These are phyloP conservation scores for Globisporangium emineosum DNA, from an alignment of 352 stramenopile genomes.

Conservation along the genomic window DNA sequence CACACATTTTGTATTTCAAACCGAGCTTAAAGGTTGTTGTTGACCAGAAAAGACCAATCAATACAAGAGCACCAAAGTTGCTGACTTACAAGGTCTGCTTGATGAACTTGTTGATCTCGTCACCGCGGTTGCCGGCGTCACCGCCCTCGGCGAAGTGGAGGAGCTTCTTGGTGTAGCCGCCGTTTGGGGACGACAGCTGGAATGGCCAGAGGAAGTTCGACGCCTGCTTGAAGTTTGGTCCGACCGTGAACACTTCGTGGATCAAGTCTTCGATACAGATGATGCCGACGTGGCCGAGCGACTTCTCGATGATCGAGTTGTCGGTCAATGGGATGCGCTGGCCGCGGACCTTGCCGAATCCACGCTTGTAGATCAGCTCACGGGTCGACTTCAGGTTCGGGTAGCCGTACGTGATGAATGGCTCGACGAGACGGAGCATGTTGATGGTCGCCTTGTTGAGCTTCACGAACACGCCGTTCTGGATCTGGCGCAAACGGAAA, in stretches of 20 bases:
- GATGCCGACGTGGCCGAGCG: slow-evolving; percentile 94
- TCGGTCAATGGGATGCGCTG: slow-evolving; percentile 97
- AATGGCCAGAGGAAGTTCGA: slow-evolving; percentile 99
- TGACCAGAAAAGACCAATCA: background rate
- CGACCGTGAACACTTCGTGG: slow-evolving; percentile 99
- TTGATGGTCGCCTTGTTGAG: slow-evolving; percentile 99
- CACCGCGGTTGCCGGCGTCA: slow-evolving; percentile 90
- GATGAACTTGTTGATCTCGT: slow-evolving; percentile 94
- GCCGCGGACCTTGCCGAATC: slow-evolving; percentile 98
- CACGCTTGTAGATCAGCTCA: slow-evolving; percentile 99
- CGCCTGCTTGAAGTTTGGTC: slow-evolving; percentile 98
- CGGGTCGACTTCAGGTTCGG: slow-evolving; percentile 97
- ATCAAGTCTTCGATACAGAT: slow-evolving; percentile 99
- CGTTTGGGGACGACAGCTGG: slow-evolving; percentile 97
- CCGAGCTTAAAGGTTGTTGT: slow-evolving; percentile 13
- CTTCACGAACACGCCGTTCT: slow-evolving; percentile 99
- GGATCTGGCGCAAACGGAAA: slow-evolving; percentile 99
- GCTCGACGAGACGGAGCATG: slow-evolving; percentile 98
- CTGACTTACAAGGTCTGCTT: slow-evolving; percentile 90
- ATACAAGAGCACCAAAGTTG: slow-evolving; percentile 4
- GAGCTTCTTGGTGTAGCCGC: slow-evolving; percentile 94
- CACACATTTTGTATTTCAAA: slow-evolving; percentile 26
- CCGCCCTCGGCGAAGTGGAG: slow-evolving; percentile 93
- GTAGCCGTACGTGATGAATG: slow-evolving; percentile 98
- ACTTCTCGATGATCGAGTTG: slow-evolving; percentile 97